Evolutionary conservation across 305 asterid species (phyloP).

Genomic region (Fraxinus xanthoxyloides): DNA sequence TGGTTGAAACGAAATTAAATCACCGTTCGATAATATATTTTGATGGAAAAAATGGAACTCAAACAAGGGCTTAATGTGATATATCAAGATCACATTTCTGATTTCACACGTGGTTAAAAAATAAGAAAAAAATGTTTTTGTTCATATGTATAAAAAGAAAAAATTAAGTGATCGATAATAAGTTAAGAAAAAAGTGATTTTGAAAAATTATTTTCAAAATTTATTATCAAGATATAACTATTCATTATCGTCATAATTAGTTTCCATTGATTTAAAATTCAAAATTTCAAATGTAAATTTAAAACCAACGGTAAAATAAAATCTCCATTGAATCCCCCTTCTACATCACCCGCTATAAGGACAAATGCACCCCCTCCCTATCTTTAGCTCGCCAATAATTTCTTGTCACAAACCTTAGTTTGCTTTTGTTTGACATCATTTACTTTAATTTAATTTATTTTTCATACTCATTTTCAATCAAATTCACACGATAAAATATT

Average conservation of each 20-base stretch:
- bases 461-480: too few species aligned
- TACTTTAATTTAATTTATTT: too few species aligned
- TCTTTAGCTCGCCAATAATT: not conserved
- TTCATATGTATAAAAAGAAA: too few species aligned
- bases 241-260: not conserved
- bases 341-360: not conserved
- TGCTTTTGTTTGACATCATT: too few species aligned
- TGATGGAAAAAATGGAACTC: too few species aligned
- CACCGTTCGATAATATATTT: too few species aligned
- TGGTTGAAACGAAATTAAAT: too few species aligned
- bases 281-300: not conserved
- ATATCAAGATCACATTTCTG: too few species aligned
- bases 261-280: not conserved
- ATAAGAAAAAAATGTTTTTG: too few species aligned
- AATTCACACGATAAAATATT: too few species aligned
- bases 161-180: not conserved
- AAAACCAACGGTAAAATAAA: constrained; percentile 16
- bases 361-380: not conserved
- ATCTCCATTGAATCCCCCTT: not conserved
- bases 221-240: not conserved
- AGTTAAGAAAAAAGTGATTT: too few species aligned
- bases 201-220: not conserved
- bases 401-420: not conserved
- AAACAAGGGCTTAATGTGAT: not conserved
- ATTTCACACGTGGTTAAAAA: too few species aligned